phyloP scores from a whole-genome alignment of 2,329 filamentous ascomycete genomes.

The Blumeria hordei region DNA sequence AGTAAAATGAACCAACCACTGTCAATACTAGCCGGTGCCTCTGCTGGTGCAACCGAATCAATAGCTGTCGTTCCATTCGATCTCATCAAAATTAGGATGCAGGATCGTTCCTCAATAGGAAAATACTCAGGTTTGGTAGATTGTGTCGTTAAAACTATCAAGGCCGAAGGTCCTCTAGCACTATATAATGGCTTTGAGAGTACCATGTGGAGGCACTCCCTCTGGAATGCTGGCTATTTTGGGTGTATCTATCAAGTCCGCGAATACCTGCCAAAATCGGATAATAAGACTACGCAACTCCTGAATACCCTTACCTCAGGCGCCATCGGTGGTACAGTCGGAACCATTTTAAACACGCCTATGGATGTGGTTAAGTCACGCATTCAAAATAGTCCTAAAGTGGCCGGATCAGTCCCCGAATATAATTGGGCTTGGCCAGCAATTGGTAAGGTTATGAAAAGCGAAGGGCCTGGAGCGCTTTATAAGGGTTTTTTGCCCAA shows the following conservation, averaged over 20 bases:
- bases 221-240: constrained; percentile 94
- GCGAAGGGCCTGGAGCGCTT: constrained; percentile 75
- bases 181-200: constrained; percentile 95
- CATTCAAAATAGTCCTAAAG: constrained; percentile 79
- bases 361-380: constrained; percentile 96
- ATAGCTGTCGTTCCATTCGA: constrained; percentile 97
- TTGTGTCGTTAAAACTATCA: constrained; percentile 58
- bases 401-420: constrained; percentile 63
- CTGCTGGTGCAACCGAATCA: constrained; percentile 82
- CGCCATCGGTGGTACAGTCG: constrained; percentile 65
- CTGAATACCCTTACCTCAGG: constrained; percentile 73
- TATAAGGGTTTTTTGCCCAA: constrained; percentile 98
- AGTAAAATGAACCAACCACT: constrained; percentile 77
- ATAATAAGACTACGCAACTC: constrained; percentile 60
- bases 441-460: constrained; percentile 63
- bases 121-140: constrained; percentile 71
- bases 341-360: constrained; percentile 83
- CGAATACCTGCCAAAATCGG: constrained; percentile 54
- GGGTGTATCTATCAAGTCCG: constrained; percentile 97
- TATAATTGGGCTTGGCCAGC: constrained; percentile 98
- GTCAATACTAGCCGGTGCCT: constrained; percentile 79
- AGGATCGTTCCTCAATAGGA: constrained; percentile 79
- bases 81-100: constrained; percentile 91
- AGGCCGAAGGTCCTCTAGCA: constrained; percentile 60
- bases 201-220: constrained; percentile 83